phyloP scores from a whole-genome alignment of 2,329 filamentous ascomycete genomes.

The Clonostachys chloroleuca region DNA sequence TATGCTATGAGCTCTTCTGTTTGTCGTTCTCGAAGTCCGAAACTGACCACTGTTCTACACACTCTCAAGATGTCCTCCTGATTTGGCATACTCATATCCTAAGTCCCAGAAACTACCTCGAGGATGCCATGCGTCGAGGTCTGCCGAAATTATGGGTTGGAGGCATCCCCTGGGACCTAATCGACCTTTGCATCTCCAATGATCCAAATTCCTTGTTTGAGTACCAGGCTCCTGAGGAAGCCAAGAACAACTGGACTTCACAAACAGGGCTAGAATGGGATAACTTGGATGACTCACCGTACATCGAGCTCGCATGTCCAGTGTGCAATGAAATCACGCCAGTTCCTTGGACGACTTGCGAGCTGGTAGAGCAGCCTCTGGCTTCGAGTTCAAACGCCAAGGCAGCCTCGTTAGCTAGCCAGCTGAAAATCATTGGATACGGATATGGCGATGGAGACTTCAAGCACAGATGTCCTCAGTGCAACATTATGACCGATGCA shows the following conservation, averaged over 20 bases:
- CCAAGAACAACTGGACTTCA: background rate
- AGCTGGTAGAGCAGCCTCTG: background rate
- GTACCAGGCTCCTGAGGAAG: background rate
- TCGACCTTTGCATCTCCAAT: background rate
- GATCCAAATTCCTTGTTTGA: background rate
- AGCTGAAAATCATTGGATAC: background rate
- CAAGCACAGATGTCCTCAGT: background rate
- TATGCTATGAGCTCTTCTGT: background rate
- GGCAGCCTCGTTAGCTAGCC: background rate
- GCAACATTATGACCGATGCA: background rate
- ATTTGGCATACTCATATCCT: conserved; percentile 28
- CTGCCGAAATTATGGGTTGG: background rate
- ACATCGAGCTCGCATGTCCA: background rate
- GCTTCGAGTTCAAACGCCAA: background rate
- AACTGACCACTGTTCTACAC: background rate
- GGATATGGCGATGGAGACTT: background rate
- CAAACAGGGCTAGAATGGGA: background rate
- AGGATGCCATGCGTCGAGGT: conserved; percentile 5
- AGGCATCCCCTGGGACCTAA: background rate
- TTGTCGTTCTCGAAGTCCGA: background rate
- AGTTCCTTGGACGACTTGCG: background rate
- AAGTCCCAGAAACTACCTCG: conserved; percentile 17
- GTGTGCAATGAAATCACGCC: background rate
- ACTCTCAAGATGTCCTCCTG: conserved; percentile 22
- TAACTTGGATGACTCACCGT: background rate